A percentile compares a stretch with the other conserved stretches of the same genome.
These are phyloP conservation scores for Rhazya stricta DNA, from an alignment of 257 asterid genomes.

Conservation along the genomic window DNA sequence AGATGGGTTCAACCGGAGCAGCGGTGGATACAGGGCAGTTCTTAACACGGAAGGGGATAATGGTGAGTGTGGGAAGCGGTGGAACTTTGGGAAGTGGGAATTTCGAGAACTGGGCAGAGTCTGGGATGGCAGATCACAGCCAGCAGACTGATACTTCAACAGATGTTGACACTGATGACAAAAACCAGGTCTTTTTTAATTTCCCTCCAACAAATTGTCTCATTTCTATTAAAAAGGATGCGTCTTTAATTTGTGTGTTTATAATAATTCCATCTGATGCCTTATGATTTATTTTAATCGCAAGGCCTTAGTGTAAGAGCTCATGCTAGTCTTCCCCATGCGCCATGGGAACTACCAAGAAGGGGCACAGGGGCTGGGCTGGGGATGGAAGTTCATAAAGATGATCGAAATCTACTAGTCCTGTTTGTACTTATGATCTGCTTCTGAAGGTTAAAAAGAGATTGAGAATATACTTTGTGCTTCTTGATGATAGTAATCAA, in stretches of 20 bases:
- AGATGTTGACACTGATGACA: slow-evolving; percentile 47
- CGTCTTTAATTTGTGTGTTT: neutral
- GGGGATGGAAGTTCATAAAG: neutral
- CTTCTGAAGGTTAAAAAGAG: neutral
- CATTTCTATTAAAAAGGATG: neutral
- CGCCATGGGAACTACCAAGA: neutral
- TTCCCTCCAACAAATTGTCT: neutral
- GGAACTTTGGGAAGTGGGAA: slow-evolving; percentile 52
- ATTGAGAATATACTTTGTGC: neutral
- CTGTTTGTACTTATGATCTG: neutral
- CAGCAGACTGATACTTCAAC: slow-evolving; percentile 56
- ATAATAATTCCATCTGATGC: neutral
- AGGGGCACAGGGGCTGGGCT: neutral
- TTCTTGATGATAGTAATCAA: neutral
- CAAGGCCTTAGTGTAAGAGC: neutral
- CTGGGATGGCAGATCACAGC: slow-evolving; percentile 49
- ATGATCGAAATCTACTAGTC: neutral
- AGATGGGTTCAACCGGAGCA: slow-evolving; percentile 55
- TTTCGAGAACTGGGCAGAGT: slow-evolving; percentile 52
- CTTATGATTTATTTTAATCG: neutral
- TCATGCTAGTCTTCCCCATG: neutral
- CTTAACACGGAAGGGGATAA: slow-evolving; percentile 35
- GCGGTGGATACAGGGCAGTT: slow-evolving; percentile 46
- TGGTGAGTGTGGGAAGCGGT: slow-evolving; percentile 28
- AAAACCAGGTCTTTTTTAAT: slow-evolving; percentile 25